These are phyloP conservation scores for Syzygium aqueum DNA, from an alignment of 345 rosid species.

Conservation along the genomic window DNA sequence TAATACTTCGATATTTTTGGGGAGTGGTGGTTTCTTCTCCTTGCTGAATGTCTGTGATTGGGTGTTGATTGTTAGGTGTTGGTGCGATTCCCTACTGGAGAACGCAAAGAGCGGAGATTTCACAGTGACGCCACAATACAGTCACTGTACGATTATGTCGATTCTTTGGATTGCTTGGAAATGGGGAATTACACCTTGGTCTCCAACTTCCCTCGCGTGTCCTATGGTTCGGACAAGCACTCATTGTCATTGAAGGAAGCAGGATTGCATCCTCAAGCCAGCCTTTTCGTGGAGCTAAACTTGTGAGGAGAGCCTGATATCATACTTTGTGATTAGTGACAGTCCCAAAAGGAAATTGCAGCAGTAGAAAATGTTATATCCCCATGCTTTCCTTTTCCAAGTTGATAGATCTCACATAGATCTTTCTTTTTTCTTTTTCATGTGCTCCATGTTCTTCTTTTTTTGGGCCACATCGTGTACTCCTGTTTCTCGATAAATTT, in stretches of 20 bases:
- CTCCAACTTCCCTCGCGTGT: conserved; percentile 79
- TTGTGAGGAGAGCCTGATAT: conserved; percentile 10
- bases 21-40: neutral
- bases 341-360: neutral
- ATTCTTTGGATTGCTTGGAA: conserved; percentile 78
- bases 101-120: conserved; percentile 93
- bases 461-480: neutral
- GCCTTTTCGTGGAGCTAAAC: conserved; percentile 92
- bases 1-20: neutral
- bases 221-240: conserved; percentile 62
- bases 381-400: neutral
- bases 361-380: neutral
- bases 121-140: conserved; percentile 47
- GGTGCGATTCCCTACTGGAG: conserved; percentile 88
- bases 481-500: neutral
- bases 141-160: conserved; percentile 72
- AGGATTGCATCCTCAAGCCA: conserved; percentile 97
- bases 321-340: neutral
- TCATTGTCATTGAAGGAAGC: conserved; percentile 62
- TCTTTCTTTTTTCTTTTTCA: neutral
- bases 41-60: neutral
- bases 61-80: conserved; percentile 40
- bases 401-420: neutral
- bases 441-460: neutral
- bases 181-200: conserved; percentile 70